A percentile compares a stretch with the other conserved stretches of the same genome.
Evolutionary conservation across 2,329 filamentous ascomycete species (phyloP).

Genomic region (Neonectria hederae): DNA sequence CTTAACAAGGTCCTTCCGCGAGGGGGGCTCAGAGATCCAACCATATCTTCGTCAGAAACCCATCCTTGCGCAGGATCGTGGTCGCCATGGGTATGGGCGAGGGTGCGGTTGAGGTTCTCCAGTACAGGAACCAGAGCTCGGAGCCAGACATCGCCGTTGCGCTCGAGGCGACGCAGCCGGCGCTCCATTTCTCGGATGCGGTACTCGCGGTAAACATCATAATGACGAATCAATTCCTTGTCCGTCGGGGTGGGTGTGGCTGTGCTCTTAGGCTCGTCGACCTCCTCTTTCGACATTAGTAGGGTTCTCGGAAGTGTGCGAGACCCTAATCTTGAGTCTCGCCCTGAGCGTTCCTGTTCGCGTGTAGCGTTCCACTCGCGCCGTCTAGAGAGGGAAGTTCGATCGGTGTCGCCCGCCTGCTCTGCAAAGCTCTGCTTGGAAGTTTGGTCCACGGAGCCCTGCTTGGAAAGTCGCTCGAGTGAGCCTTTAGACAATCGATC

Average conservation of each 20-base stretch:
- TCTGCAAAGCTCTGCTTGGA: conserved; percentile 7
- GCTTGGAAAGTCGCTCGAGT: not conserved
- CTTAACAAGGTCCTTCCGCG: conserved; percentile 22
- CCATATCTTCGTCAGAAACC: conserved; percentile 46
- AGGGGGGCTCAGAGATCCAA: conserved; percentile 17
- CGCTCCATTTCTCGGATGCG: conserved; percentile 59
- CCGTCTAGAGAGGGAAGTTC: conserved; percentile 45
- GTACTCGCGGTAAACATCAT: conserved; percentile 53
- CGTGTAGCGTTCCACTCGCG: conserved; percentile 48
- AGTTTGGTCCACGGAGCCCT: conserved; percentile 2
- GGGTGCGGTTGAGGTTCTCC: conserved; percentile 53
- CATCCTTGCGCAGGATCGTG: conserved; percentile 39
- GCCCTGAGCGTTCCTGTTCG: conserved; percentile 40
- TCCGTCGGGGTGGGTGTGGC: conserved; percentile 34
- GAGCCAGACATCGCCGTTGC: conserved; percentile 57
- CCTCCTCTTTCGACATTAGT: conserved; percentile 35
- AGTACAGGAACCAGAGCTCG: conserved; percentile 56
- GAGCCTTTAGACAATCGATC: conserved; percentile 17
- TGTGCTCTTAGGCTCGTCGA: conserved; percentile 31
- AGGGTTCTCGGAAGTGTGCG: conserved; percentile 35
- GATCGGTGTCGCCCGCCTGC: conserved; percentile 27
- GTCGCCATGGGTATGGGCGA: conserved; percentile 38
- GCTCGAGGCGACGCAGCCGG: conserved; percentile 57
- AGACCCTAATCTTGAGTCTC: conserved; percentile 34
- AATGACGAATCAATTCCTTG: conserved; percentile 49